These are phyloP conservation scores for Rhizopogon rudus DNA, from an alignment of 768 basidiomycete genomes.

Conservation along the genomic window DNA sequence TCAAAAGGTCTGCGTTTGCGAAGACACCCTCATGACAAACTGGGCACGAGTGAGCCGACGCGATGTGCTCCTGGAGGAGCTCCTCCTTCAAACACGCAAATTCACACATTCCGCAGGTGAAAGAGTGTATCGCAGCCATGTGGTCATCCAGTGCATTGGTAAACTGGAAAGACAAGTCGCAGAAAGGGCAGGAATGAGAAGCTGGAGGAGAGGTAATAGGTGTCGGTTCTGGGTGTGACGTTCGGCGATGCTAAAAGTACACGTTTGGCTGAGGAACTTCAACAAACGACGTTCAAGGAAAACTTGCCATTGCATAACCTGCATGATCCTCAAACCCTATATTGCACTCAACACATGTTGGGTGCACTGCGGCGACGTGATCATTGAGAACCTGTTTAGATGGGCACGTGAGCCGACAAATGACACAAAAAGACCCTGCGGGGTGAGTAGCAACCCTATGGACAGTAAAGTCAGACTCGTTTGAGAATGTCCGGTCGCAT, in stretches of 20 bases:
- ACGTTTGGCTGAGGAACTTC: background rate
- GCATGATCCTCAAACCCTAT: slow-evolving; percentile 30
- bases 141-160: background rate
- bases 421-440: slow-evolving; percentile 13
- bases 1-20: slow-evolving; percentile 16
- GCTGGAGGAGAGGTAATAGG: background rate
- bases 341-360: slow-evolving; percentile 28
- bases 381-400: slow-evolving; percentile 24
- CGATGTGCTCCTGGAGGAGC: slow-evolving; percentile 21
- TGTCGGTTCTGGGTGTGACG: background rate
- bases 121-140: background rate
- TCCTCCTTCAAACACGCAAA: background rate
- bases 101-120: background rate
- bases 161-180: background rate
- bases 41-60: slow-evolving; percentile 25
- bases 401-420: slow-evolving; percentile 17
- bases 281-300: background rate
- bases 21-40: slow-evolving; percentile 28
- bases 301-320: slow-evolving; percentile 25
- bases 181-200: background rate
- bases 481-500: slow-evolving; percentile 20
- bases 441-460: slow-evolving; percentile 22
- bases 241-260: background rate
- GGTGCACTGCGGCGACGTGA: slow-evolving; percentile 28
- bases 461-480: slow-evolving; percentile 16